Evolutionary conservation across 805 yeast genomes (phyloP), one percentile per base, ranked within the genome.

Genomic region (Sungouiella thailandica): DNA sequence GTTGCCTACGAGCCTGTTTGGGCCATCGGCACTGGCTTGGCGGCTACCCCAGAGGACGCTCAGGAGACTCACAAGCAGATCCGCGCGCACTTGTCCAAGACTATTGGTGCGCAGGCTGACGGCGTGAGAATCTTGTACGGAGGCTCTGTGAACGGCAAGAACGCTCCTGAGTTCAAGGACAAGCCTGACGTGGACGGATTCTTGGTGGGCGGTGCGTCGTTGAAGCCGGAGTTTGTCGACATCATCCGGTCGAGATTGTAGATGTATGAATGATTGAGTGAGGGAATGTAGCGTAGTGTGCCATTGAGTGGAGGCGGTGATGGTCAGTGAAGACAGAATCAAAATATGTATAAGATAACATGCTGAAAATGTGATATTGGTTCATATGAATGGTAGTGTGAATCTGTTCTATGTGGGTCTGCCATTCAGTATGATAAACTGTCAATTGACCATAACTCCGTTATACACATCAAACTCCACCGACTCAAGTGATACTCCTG

Each of bases 21-120:
- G 98, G 98, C 98, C 55, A 93, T 93, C 55, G 98, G 98, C 65
- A 89, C 97, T 53, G 98, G 98, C 60, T 79, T 93, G 60, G 96
- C 97, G 55, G 97, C 98, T 43, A 93, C 98, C 53, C 88, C 98
- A 51, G 85, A 83, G 50, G 98, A 93, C 62, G 98, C 98, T 51
- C 96, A 93, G 74, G 87, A 81, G 50, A 86, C 93, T 57, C 98
- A 93, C 74, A 76, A 76, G 61, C 75, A 74, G 52, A 86, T 93
- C 70, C 85, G 98, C 76, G 76, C 68, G 43, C 88, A 76, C 76
- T 76, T 93, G 63, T 71, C 77, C 51, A 68, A 74, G 55, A 78
- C 82, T 64, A 76, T 90, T 58, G 90, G 95, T 60, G 73, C 65
- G 23, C 84, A 75, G 60, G 95, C 97, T 53, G 80, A 74, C 44